Base-by-base conservation (phyloP, 1,284 basidiomycete genomes). In the Singerocomus rubriflavus region DNA sequence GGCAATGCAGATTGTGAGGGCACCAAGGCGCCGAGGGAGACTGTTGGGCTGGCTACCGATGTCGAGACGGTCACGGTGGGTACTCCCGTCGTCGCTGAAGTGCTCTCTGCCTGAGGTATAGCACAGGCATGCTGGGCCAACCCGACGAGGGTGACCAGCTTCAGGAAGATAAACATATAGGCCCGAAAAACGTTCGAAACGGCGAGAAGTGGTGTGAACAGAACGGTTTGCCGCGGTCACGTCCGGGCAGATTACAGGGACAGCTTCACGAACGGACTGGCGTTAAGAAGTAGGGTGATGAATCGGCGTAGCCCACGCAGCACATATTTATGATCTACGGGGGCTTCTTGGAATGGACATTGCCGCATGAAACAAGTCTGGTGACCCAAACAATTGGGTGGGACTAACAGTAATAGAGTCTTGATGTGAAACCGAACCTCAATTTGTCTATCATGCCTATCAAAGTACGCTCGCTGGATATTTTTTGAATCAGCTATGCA, bases 1-100 rank as follows among this genome's bases (percentile, higher is more conserved):
- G 91, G 89, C 33, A 88, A 65, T 2, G 79, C 65, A 6, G 73
- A 80, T 61, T 92, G 88, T 2, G 87, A 85, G 4, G 86, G 84
- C 17, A 94, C 67, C 16, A 73, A 54, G 14, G 76, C 69, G 41
- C 73, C 71, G 30, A 82, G 69, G 4, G 86, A 61, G 0, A 71
- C 80, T 0, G 85, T 80, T 1, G 88, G 80, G 39, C 78, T 83
- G 4, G 91, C 81, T 0, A 84, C 73, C 16, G 80, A 74, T 0
- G 89, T 90, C n/a, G 79, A 73, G 30, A 85, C 54, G 5, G 73
- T 69, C 35, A 73, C 55, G 4, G 69, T 70, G 25, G 73, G 70
- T 1, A 62, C 55, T 14, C 54, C 57, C 7, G 64, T 55, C 13
- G 59, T 57, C 13, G 53, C 10, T 1, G 44, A 21, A 14, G 55